Evolutionary conservation across 2,329 filamentous ascomycete species (phyloP).

Genomic region (Botrytis squamosa): DNA sequence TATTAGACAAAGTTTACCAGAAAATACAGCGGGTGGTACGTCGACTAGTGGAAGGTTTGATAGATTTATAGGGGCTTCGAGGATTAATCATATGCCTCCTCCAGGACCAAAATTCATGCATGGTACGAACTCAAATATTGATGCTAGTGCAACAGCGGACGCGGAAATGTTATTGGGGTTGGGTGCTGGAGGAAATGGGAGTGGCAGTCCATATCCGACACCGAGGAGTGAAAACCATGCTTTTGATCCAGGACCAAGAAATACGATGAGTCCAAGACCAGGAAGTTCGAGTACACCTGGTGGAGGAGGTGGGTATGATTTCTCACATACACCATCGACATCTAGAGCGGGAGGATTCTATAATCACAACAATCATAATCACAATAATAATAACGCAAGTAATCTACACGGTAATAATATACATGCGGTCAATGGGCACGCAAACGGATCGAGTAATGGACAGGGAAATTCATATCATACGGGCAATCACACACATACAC

Average conservation of each 20-base stretch:
- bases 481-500: not conserved
- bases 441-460: constrained; percentile 1
- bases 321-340: not conserved
- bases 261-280: constrained; percentile 13
- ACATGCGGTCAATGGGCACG: constrained; percentile 12
- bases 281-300: not conserved
- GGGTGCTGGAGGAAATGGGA: constrained; percentile 43
- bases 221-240: constrained; percentile 23
- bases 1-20: constrained; percentile 55
- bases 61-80: constrained; percentile 43
- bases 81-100: constrained; percentile 37
- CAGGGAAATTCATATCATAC: constrained; percentile 17
- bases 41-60: constrained; percentile 41
- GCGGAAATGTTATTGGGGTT: constrained; percentile 50
- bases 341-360: not conserved
- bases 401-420: not conserved
- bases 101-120: constrained; percentile 39
- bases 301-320: not conserved
- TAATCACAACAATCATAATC: constrained; percentile 7
- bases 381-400: not conserved
- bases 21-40: constrained; percentile 45
- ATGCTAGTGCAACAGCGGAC: constrained; percentile 45
- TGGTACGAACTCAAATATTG: constrained; percentile 30
- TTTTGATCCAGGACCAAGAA: constrained; percentile 22
- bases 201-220: constrained; percentile 34